Base-by-base conservation (phyloP, 345 rosid genomes). In the Ricinus communis region DNA sequence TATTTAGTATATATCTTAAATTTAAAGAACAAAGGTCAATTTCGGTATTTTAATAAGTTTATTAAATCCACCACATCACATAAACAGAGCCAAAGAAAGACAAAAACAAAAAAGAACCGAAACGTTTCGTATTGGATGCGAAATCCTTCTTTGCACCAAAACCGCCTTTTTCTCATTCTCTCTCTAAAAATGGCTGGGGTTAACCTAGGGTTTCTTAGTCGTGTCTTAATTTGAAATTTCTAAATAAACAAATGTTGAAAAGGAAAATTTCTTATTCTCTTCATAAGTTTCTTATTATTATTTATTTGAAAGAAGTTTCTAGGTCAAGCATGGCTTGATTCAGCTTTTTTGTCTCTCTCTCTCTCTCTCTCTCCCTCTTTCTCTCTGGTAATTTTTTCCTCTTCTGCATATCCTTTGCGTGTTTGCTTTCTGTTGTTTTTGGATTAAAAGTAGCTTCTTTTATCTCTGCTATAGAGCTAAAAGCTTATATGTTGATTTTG, bases 141-240 rank as follows among this genome's bases (percentile, higher is more conserved):
- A 75, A 77, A 82, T 60, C 50, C 54, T 27, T 66, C 66, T 71
- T 69, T 65, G n/a, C 49, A 13, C 65, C 51, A 12, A 63, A 65
- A 79, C 72, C 61, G 70, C 73, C 64, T 8, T 73, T 72, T 74
- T 55, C 30, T 45, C n/a, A n/a, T n/a, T n/a, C n/a, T n/a, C 28
- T 33, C 68, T 9, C 43, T 38, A 38, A 38, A 38, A 38, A 38
- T 38, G 9, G 9, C 4, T 72, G 77, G 87, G 85, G 87, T 85
- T 83, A n/a, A n/a, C n/a, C n/a, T n/a, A 80, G 90, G 87, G 88
- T 86, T 85, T 68, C 83, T 66, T 70, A 56, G 65, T 36, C 36
- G n/a, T 61, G n/a, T 53, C 70, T 60, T 61, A 9, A 46, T 60
- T 71, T 52, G 49, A 66, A 28, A 10, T 75, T 71, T 36, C 5